Percentiles rank a stretch among this genome's conserved stretches.
Evolutionary conservation across 495 filamentous ascomycete species (phyloP).

Genomic region (Talaromyces wortmannii): DNA sequence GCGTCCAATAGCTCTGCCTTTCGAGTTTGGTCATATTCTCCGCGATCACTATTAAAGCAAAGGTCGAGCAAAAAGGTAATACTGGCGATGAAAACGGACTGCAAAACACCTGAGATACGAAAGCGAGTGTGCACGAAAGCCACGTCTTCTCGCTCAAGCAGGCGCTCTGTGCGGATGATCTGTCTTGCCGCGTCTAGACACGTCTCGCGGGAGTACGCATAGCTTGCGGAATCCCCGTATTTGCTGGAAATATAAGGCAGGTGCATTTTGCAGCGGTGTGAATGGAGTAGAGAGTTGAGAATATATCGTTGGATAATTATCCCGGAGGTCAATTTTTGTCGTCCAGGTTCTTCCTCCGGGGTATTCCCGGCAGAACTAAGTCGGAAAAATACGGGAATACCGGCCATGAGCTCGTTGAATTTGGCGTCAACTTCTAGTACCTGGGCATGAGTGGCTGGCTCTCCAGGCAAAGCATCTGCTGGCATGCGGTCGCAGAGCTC

Average conservation of each 20-base stretch:
- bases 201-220: slow-evolving; percentile 22
- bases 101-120: slow-evolving; percentile 19
- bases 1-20: slow-evolving; percentile 24
- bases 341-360: background rate
- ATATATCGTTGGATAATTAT: slow-evolving; percentile 27
- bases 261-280: slow-evolving; percentile 34
- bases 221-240: slow-evolving; percentile 10
- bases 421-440: slow-evolving; percentile 23
- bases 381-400: slow-evolving; percentile 14
- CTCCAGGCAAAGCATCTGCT: slow-evolving; percentile 7
- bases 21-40: slow-evolving; percentile 1
- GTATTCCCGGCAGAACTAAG: background rate
- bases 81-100: slow-evolving; percentile 27
- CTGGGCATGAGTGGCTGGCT: slow-evolving; percentile 9
- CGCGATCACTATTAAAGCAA: slow-evolving; percentile 18
- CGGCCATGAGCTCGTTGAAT: slow-evolving; percentile 18
- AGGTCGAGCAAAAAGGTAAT: slow-evolving; percentile 29
- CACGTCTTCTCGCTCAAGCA: slow-evolving; percentile 10
- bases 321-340: background rate
- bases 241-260: slow-evolving; percentile 24
- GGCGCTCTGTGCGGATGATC: slow-evolving; percentile 20
- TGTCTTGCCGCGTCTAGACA: slow-evolving; percentile 28
- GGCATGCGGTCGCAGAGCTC: slow-evolving; percentile 31
- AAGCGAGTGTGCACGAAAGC: slow-evolving; percentile 14
- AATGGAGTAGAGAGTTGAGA: slow-evolving; percentile 22